Evolutionary conservation across 1,139 yeast species (phyloP), one percentile per base, ranked within the genome.

Genomic region (Scheffersomyces segobiensis): DNA sequence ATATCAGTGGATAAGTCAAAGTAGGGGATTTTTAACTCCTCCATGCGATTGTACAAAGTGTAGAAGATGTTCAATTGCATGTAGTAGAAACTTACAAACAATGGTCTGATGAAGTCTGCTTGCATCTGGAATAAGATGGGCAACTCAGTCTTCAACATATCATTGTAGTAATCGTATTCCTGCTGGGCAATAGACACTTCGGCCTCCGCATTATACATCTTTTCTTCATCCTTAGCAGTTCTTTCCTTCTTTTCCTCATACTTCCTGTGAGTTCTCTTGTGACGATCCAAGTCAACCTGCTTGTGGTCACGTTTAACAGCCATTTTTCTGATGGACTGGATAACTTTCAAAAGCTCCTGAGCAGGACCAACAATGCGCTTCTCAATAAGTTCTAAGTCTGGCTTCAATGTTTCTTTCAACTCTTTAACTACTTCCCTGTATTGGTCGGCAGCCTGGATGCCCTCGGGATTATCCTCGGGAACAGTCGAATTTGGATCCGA

Each of bases 11-110:
- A 80, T 70, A 95, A 80, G 72, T 95, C 97, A 76, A 95, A 95
- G 77, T 95, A 93, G 17, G 98, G 97, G 64, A 95, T 95, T 78
- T 95, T 93, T 89, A 93, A 87, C 72, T 92, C 97, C 75, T 93
- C 97, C 92, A 95, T 91, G 67, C 91, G 84, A 69, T 84, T 89
- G 79, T 91, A 93, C 63, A 95, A 80, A 0, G 98, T 93, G 81
- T 95, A 95, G 76, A 93, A 95, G 60, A 95, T 92, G 79, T 95
- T 95, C 78, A 95, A 84, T 78, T 95, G 99, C 98, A 96, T 95
- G 81, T 88, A 95, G 78, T 95, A 95, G 74, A 95, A 88, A 60
- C 96, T 88, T 66, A 93, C 96, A 77, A 95, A 96, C 68, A 95
- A 80, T 14, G 99, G 99, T 69, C 87, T 88, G 71, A 95, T 93